These are phyloP conservation scores for Gleditsia sinensis DNA, from an alignment of 306 rosid genomes.

Conservation along the genomic window DNA sequence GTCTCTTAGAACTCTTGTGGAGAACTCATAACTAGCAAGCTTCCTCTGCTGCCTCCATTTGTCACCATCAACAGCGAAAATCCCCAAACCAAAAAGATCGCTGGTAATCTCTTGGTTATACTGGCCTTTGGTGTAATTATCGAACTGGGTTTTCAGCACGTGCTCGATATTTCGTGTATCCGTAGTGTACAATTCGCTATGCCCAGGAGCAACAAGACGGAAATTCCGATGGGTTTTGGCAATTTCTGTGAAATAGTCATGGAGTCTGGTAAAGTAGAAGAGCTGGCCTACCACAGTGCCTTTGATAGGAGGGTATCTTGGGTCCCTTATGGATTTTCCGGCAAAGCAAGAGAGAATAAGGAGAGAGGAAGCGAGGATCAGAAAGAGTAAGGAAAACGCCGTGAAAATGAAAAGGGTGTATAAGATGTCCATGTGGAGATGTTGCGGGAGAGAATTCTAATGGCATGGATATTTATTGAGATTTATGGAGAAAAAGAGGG, in stretches of 20 bases:
- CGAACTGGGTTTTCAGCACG: slow-evolving; percentile 38
- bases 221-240: slow-evolving; percentile 36
- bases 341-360: slow-evolving; percentile 30
- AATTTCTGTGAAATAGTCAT: slow-evolving; percentile 33
- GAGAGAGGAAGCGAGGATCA: not conserved
- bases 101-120: slow-evolving; percentile 1
- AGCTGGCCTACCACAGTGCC: slow-evolving; percentile 44
- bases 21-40: slow-evolving; percentile 48
- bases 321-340: slow-evolving; percentile 45
- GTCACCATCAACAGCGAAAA: slow-evolving; percentile 47
- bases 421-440: not conserved
- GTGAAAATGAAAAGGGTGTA: not conserved
- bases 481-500: too few relatives aligned
- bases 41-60: slow-evolving; percentile 52
- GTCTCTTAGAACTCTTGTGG: slow-evolving; percentile 48
- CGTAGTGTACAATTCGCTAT: slow-evolving; percentile 44
- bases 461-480: too few relatives aligned
- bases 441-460: not conserved
- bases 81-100: slow-evolving; percentile 48
- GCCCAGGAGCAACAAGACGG: slow-evolving; percentile 30
- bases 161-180: slow-evolving; percentile 47
- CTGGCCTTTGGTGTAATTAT: slow-evolving; percentile 38
- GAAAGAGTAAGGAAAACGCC: not conserved
- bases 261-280: slow-evolving; percentile 39
- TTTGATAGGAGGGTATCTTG: slow-evolving; percentile 41